phyloP scores from a whole-genome alignment of 2,329 filamentous ascomycete species.

The Colletotrichum paranaense region DNA sequence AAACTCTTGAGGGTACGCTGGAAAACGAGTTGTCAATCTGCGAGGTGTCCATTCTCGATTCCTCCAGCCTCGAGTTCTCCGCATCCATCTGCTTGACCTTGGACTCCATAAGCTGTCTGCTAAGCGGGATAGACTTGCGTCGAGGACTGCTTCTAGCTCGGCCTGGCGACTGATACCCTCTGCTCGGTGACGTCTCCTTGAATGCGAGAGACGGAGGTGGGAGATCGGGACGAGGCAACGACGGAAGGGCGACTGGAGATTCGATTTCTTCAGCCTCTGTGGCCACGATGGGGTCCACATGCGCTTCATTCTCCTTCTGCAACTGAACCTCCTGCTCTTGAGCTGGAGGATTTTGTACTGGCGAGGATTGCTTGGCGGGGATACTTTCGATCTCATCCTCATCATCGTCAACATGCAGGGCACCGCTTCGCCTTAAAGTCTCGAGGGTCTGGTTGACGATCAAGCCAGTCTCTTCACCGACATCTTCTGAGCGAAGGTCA shows the following conservation, averaged over 20 bases:
- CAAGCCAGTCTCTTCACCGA: constrained; percentile 66
- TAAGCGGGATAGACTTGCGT: constrained; percentile 45
- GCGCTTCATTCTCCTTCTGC: constrained; percentile 1
- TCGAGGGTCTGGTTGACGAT: constrained; percentile 68
- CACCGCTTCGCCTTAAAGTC: constrained; percentile 54
- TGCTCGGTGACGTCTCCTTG: constrained; percentile 2
- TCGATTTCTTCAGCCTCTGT: not conserved
- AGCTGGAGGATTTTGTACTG: not conserved
- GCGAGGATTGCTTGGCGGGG: not conserved
- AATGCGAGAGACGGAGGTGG: not conserved
- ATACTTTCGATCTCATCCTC: constrained; percentile 11
- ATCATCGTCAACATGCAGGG: constrained; percentile 30
- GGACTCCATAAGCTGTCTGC: constrained; percentile 46
- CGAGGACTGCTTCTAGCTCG: constrained; percentile 51
- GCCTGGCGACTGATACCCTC: constrained; percentile 39
- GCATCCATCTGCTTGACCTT: constrained; percentile 41
- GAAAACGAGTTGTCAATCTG: constrained; percentile 47
- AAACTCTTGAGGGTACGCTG: constrained; percentile 47
- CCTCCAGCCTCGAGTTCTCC: constrained; percentile 4
- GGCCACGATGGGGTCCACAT: not conserved
- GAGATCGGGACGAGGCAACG: not conserved
- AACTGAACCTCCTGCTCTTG: not conserved
- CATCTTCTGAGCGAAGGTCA: constrained; percentile 52
- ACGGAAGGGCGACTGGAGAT: constrained; percentile 19
- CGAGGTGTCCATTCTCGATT: not conserved